Percentiles rank a stretch among this genome's conserved stretches.
Evolutionary conservation across 352 stramenopile genomes (phyloP).

Genomic region (Phytophthora europaea): DNA sequence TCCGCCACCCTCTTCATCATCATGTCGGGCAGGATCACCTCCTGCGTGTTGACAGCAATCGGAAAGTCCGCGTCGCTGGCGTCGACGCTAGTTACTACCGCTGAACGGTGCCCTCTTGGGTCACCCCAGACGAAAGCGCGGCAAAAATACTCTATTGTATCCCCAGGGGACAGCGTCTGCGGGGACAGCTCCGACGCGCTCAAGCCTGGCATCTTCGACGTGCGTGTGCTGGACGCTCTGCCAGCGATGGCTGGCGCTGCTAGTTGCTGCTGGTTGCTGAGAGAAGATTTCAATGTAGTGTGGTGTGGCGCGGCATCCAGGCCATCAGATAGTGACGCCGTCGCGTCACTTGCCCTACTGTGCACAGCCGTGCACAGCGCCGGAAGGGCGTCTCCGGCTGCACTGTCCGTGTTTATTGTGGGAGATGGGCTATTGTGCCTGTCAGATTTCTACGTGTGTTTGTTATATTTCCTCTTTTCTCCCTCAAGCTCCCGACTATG

Average conservation of each 20-base stretch:
- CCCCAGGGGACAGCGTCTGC: neutral
- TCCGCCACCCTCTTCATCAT: conserved; percentile 1
- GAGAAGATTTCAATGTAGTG: neutral
- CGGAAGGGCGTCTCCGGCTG: neutral
- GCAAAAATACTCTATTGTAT: conserved; percentile 6
- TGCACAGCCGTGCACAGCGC: neutral
- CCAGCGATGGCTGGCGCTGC: neutral
- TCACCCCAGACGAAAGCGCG: conserved; percentile 6
- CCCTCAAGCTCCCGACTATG: too few relatives aligned
- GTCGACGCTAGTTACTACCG: neutral
- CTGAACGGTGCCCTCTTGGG: neutral
- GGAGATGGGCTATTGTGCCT: neutral
- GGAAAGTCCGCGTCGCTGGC: neutral
- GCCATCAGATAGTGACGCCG: neutral
- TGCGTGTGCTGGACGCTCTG: conserved; percentile 6
- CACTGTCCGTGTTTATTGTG: neutral
- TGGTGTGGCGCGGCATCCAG: neutral
- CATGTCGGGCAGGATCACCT: conserved; percentile 4
- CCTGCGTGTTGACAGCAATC: neutral
- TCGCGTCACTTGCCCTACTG: neutral
- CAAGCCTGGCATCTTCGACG: neutral
- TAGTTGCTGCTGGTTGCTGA: neutral
- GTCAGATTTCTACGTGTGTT: neutral
- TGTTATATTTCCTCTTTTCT: neutral
- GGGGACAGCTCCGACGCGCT: neutral